Evolutionary conservation across 257 asterid genomes (phyloP).

Genomic region (Leonotis leonurus): DNA sequence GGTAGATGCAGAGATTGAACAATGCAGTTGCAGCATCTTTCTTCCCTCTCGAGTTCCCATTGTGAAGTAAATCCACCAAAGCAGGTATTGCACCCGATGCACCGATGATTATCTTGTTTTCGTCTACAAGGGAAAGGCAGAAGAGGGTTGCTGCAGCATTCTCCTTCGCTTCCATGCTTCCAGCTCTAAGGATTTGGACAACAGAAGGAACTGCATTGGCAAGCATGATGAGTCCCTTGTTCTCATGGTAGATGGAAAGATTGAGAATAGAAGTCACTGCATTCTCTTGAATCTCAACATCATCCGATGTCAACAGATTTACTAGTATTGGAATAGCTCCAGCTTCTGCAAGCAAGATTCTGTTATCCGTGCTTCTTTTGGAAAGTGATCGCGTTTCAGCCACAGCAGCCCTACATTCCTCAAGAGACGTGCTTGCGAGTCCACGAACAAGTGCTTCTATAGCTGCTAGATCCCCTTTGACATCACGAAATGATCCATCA

Average conservation of each 20-base stretch:
- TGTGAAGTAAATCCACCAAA: conserved; percentile 65
- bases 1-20: conserved; percentile 81
- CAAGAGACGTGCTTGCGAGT: conserved; percentile 55
- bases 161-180: conserved; percentile 86
- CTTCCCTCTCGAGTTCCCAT: conserved; percentile 73
- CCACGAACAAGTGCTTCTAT: conserved; percentile 57
- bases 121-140: conserved; percentile 75
- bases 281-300: conserved; percentile 63
- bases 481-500: conserved; percentile 79
- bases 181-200: conserved; percentile 80
- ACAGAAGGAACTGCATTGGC: conserved; percentile 85
- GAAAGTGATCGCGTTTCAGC: conserved; percentile 75
- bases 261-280: conserved; percentile 80
- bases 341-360: conserved; percentile 82
- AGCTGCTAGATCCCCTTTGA: conserved; percentile 58
- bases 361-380: conserved; percentile 81
- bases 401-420: conserved; percentile 65
- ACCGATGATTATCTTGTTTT: conserved; percentile 79
- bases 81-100: conserved; percentile 93
- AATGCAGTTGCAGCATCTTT: conserved; percentile 94
- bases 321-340: conserved; percentile 86
- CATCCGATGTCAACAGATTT: conserved; percentile 60
- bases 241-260: conserved; percentile 69
- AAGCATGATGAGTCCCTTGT: conserved; percentile 79
- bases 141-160: conserved; percentile 94